Evolutionary conservation across 2,329 filamentous ascomycete genomes (phyloP).

Genomic region (Pseudogymnoascus sp.): DNA sequence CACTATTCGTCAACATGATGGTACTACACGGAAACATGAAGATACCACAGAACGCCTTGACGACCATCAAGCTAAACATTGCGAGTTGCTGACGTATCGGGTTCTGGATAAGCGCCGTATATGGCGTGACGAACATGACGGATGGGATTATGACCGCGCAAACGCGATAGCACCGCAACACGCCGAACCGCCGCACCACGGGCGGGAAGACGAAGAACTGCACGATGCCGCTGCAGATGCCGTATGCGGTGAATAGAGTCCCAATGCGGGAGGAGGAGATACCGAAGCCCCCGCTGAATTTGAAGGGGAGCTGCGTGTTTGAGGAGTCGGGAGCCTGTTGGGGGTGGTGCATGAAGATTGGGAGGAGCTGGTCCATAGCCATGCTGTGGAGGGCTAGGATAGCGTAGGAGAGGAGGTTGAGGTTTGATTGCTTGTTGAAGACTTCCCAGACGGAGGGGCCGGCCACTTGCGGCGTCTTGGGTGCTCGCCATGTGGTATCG

Average conservation of each 20-base stretch:
- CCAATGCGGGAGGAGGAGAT: constrained; percentile 68
- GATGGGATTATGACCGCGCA: constrained; percentile 63
- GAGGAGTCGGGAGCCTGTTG: constrained; percentile 44
- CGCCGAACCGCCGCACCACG: constrained; percentile 64
- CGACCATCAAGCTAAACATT: constrained; percentile 62
- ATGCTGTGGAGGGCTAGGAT: constrained; percentile 76
- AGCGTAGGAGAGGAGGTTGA: constrained; percentile 73
- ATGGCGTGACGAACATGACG: constrained; percentile 75
- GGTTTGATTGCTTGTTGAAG: constrained; percentile 64
- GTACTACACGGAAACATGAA: constrained; percentile 85
- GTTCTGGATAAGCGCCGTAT: constrained; percentile 57
- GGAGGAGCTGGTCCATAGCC: constrained; percentile 79
- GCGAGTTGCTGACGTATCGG: constrained; percentile 46
- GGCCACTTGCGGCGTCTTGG: constrained; percentile 12
- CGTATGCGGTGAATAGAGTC: constrained; percentile 77
- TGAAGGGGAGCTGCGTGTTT: constrained; percentile 62
- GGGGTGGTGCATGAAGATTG: constrained; percentile 80
- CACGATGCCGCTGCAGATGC: constrained; percentile 68
- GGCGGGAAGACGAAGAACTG: constrained; percentile 84
- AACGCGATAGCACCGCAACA: constrained; percentile 65
- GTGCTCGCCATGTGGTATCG: constrained; percentile 17
- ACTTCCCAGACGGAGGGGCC: constrained; percentile 51
- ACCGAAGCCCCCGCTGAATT: constrained; percentile 78
- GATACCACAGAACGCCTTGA: constrained; percentile 70
- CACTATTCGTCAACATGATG: constrained; percentile 85